Percentiles rank a stretch among this genome's conserved stretches.
phyloP scores from a whole-genome alignment of 2,329 filamentous ascomycete genomes.

The Pseudocercospora ulei region DNA sequence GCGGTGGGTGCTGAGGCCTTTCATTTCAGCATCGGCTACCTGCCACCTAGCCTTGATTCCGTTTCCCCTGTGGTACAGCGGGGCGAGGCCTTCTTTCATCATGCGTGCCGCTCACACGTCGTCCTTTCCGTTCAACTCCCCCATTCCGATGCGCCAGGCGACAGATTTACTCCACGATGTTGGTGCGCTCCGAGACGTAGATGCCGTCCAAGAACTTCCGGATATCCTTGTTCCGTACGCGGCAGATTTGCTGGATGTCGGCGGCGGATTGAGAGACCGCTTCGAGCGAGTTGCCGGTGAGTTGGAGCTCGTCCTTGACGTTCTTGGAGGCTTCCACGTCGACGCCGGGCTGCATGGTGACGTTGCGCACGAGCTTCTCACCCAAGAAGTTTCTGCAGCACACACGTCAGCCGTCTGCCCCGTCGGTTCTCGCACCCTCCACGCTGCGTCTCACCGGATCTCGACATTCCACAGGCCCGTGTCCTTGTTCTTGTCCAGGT shows the following conservation, averaged over 20 bases:
- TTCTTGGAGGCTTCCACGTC: constrained; percentile 79
- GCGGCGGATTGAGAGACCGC: constrained; percentile 94
- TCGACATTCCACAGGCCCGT: constrained; percentile 82
- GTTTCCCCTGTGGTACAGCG: too few species aligned
- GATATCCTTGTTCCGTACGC: constrained; percentile 99
- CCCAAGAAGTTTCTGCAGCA: constrained; percentile 82
- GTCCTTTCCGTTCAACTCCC: constrained; percentile 1
- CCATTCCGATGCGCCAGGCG: constrained; percentile 6
- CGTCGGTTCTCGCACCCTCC: too few species aligned
- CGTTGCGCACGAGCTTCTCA: constrained; percentile 96
- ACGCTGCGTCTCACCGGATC: constrained; percentile 68
- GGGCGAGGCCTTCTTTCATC: too few species aligned
- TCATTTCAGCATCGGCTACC: constrained; percentile 7
- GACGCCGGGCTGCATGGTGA: constrained; percentile 82
- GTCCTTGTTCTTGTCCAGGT: constrained; percentile 92
- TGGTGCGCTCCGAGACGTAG: constrained; percentile 98
- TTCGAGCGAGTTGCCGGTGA: constrained; percentile 89
- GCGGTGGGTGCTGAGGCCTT: constrained; percentile 3
- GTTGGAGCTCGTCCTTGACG: constrained; percentile 95
- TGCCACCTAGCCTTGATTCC: not conserved
- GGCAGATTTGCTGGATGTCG: constrained; percentile 99
- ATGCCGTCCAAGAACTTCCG: constrained; percentile 99
- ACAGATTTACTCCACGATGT: constrained; percentile 50
- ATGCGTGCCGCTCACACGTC: constrained; percentile 2
- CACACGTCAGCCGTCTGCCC: constrained; percentile 15